phyloP scores from a whole-genome alignment of 192 early-diverging fungal genomes.

The Coemansia sp. region DNA sequence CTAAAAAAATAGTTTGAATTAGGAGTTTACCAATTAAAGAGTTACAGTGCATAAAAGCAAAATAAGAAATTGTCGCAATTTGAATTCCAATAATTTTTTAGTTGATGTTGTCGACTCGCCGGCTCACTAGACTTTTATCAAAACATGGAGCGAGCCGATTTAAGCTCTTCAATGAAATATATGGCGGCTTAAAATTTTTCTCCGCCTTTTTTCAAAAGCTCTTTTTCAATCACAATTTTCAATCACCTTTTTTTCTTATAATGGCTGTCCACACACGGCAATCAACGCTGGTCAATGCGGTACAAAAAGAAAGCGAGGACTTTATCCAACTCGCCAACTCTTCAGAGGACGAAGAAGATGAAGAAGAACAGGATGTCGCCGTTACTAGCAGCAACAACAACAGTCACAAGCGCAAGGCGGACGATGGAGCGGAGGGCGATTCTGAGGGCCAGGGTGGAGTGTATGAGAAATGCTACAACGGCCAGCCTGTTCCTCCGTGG shows the following conservation, averaged over 20 bases:
- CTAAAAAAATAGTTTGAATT: too few species aligned
- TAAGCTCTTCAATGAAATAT: neutral
- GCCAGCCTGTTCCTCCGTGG: conserved; percentile 51
- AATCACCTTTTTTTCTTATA: neutral
- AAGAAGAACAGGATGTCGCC: neutral
- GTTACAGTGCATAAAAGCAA: too few species aligned
- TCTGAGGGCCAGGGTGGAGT: neutral
- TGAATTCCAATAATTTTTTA: too few species aligned
- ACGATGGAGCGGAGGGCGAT: conserved; percentile 10
- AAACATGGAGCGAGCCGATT: neutral
- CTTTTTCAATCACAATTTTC: neutral
- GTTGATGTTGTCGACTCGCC: neutral
- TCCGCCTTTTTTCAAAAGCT: neutral
- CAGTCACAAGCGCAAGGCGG: conserved; percentile 14
- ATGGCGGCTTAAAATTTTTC: neutral
- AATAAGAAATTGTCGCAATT: too few species aligned
- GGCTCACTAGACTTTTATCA: neutral
- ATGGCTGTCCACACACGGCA: conserved; percentile 2
- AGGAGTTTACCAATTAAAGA: too few species aligned
- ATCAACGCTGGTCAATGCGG: neutral
- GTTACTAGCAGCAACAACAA: neutral
- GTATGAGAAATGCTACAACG: conserved; percentile 49
- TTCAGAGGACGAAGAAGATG: conserved; percentile 11
- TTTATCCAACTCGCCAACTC: conserved; percentile 28
- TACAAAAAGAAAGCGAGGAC: conserved; percentile 14